A percentile compares a stretch with the other conserved stretches of the same genome.
phyloP scores from a whole-genome alignment of 164 flowering plant species.

The Vitis riparia region DNA sequence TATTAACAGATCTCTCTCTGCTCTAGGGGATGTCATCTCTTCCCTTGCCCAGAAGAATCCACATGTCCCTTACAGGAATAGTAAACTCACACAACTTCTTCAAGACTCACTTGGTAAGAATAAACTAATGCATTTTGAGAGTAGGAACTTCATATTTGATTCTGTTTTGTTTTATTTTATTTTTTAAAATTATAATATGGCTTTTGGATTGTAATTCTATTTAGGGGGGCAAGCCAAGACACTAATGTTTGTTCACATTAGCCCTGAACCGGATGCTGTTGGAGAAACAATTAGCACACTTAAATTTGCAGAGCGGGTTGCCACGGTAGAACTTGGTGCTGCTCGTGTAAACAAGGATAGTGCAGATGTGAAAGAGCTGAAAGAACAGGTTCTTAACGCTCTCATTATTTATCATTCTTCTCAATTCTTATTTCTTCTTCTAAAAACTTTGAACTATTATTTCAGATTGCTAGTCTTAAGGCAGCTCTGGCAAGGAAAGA shows the following conservation, averaged over 20 bases:
- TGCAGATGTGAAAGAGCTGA: slow-evolving; percentile 55
- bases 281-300: slow-evolving; percentile 82
- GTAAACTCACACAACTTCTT: slow-evolving; percentile 78
- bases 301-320: slow-evolving; percentile 81
- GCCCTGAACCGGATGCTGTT: slow-evolving; percentile 72
- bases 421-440: neutral
- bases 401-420: neutral
- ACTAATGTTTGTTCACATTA: slow-evolving; percentile 93
- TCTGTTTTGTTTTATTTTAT: neutral
- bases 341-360: slow-evolving; percentile 59
- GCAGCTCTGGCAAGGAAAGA: slow-evolving; percentile 61
- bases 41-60: slow-evolving; percentile 86
- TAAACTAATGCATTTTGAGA: neutral
- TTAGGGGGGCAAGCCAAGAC: slow-evolving; percentile 97
- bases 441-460: neutral
- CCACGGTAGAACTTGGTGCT: slow-evolving; percentile 69
- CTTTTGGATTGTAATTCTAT: slow-evolving; percentile 2
- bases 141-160: neutral
- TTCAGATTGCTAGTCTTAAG: slow-evolving; percentile 64
- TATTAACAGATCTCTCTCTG: slow-evolving; percentile 87
- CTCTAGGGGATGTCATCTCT: slow-evolving; percentile 90
- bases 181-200: neutral
- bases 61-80: slow-evolving; percentile 87
- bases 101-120: slow-evolving; percentile 85
- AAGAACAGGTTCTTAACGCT: slow-evolving; percentile 48